A percentile compares a stretch with the other conserved stretches of the same genome.
These are phyloP conservation scores for Cladophialophora yegresii DNA, from an alignment of 2,329 filamentous ascomycete genomes.

Conservation along the genomic window DNA sequence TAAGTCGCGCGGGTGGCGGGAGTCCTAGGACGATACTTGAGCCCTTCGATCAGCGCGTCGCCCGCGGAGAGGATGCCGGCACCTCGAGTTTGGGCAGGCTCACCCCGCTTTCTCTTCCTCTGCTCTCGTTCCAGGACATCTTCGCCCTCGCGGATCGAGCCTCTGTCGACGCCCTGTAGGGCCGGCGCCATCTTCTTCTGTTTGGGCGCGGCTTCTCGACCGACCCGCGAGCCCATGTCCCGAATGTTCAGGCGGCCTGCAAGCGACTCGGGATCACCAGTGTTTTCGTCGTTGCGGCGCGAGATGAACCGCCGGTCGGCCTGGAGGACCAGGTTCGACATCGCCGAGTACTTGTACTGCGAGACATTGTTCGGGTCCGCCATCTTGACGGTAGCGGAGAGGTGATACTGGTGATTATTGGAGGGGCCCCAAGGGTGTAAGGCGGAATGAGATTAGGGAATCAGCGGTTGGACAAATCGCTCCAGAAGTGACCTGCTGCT, in stretches of 20 bases:
- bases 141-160: conserved; percentile 74
- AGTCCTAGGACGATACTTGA: conserved; percentile 88
- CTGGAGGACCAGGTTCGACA: conserved; percentile 99
- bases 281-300: conserved; percentile 88
- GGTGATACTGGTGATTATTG: too few relatives aligned
- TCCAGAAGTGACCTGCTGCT: background rate
- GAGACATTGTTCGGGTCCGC: conserved; percentile 75
- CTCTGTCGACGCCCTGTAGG: conserved; percentile 71
- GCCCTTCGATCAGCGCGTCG: conserved; percentile 84
- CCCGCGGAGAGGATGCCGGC: conserved; percentile 79
- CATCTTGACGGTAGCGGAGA: conserved; percentile 54
- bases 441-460: background rate
- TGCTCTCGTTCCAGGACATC: conserved; percentile 83
- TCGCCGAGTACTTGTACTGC: conserved; percentile 98
- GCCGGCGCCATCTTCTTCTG: conserved; percentile 71
- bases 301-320: conserved; percentile 95
- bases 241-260: conserved; percentile 89
- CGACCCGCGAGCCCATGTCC: conserved; percentile 88
- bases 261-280: conserved; percentile 94
- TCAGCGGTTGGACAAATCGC: background rate
- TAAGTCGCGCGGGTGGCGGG: conserved; percentile 89
- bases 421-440: too few relatives aligned
- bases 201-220: conserved; percentile 76
- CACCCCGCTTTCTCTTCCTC: conserved; percentile 77
- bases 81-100: conserved; percentile 68